Evolutionary conservation across 108 stramenopile genomes (phyloP).

Genomic region (Nitzschia putrida): DNA sequence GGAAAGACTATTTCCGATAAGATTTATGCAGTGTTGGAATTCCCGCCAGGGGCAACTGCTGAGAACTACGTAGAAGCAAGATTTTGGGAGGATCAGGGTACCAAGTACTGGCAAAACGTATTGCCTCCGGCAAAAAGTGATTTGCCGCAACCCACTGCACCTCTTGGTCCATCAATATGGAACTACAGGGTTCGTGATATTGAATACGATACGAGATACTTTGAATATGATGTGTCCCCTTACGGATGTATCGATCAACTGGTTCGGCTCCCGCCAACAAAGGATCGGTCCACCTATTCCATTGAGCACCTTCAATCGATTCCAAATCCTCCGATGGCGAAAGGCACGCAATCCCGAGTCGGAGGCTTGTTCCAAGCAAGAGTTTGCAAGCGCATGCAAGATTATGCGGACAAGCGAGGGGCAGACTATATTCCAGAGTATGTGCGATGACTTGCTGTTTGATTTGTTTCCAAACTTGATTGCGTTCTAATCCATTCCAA

Average conservation of each 20-base stretch:
- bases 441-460: too few species aligned
- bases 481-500: neutral
- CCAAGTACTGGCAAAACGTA: too few species aligned
- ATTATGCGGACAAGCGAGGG: conserved; percentile 5
- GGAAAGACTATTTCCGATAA: too few species aligned
- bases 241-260: conserved; percentile 15
- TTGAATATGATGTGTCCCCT: conserved; percentile 17
- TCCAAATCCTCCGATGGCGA: conserved; percentile 20
- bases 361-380: conserved; percentile 27
- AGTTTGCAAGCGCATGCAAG: conserved; percentile 1
- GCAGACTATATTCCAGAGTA: conserved; percentile 12
- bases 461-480: too few species aligned
- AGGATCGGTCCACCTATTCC: neutral
- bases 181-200: conserved; percentile 12
- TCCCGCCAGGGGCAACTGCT: too few species aligned
- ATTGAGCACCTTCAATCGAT: conserved; percentile 8
- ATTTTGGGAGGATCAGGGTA: too few species aligned
- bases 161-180: neutral
- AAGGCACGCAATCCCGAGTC: conserved; percentile 14
- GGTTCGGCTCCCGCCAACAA: conserved; percentile 1
- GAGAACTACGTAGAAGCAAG: too few species aligned
- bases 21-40: too few species aligned
- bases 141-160: too few species aligned
- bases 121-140: too few species aligned
- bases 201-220: conserved; percentile 26